Base-by-base conservation (phyloP, 345 rosid genomes). In the Eucalyptus microcorys region DNA sequence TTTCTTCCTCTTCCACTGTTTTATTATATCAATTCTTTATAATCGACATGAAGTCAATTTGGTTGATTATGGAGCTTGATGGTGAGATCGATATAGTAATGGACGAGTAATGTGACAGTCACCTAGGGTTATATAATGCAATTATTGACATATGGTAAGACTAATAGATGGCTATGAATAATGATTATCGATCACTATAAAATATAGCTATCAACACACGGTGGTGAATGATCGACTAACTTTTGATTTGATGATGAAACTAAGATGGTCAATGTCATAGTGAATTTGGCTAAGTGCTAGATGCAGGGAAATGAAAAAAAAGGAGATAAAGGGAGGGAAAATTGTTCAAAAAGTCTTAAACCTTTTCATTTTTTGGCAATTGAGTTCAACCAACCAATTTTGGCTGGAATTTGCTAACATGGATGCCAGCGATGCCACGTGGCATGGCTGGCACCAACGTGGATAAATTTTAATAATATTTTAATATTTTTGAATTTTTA, bases 361-460 rank as follows among this genome's bases (percentile, higher is more conserved):
- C 0, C 0, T 52, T 52, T 52, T 52, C 26, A 52, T 19, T 52
- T 52, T 1, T 52, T 52, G 26, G 10, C 10, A 52, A 52, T 52
- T 8, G 57, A 52, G 57, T 52, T 52, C 5, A 52, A 21, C 5
- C 1, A 0, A 10, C 57, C 24, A 52, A 52, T 21, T 52, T 52
- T 52, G 26, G 4, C 2, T 21, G 2, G 9, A 52, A 8, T 52
- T 52, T 52, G 57, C 5, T 52, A 4, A 19, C 1, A 21, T 52
- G 57, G 9, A 52, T 52, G 57, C 0, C 1, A 0, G 2, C 2
- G 10, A 7, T 7, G 26, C 2, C 26, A 21, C 2, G 4, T 52
- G 57, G 5, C 26, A 52, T 52, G 21, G 2, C 26, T 52, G 0
- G 26, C 2, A 8, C 10, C 21, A 52, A 52, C 10, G 5, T 52